phyloP scores from a whole-genome alignment of 1,284 basidiomycete species.

The Trichosporon faecale region DNA sequence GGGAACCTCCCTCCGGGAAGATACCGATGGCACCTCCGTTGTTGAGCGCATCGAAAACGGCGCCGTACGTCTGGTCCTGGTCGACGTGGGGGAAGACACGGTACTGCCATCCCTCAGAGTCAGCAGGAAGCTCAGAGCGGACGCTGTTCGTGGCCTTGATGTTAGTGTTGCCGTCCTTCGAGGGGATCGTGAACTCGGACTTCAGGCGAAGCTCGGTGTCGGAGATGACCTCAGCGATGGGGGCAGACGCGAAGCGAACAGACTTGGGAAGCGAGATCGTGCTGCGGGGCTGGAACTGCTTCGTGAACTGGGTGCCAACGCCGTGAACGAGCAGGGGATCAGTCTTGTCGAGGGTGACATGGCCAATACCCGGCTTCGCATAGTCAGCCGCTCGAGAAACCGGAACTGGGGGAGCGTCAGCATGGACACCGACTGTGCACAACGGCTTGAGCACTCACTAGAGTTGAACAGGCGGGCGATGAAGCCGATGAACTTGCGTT shows the following conservation, averaged over 20 bases:
- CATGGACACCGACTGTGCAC: background rate
- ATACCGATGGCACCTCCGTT: slow-evolving; percentile 89
- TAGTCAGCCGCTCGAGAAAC: slow-evolving; percentile 89
- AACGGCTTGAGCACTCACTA: slow-evolving; percentile 62
- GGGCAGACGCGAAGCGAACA: slow-evolving; percentile 71
- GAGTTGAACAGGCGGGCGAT: slow-evolving; percentile 83
- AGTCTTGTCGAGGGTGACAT: slow-evolving; percentile 67
- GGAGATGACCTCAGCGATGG: slow-evolving; percentile 83
- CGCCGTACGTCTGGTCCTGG: slow-evolving; percentile 90
- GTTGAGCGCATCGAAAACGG: slow-evolving; percentile 85
- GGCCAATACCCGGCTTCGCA: slow-evolving; percentile 74
- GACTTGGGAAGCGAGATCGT: slow-evolving; percentile 87
- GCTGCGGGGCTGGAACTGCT: slow-evolving; percentile 73
- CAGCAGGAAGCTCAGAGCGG: slow-evolving; percentile 57
- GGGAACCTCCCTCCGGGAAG: slow-evolving; percentile 96
- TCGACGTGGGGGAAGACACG: slow-evolving; percentile 81
- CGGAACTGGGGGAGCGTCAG: slow-evolving; percentile 62
- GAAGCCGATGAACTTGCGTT: slow-evolving; percentile 62
- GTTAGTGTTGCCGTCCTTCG: slow-evolving; percentile 55
- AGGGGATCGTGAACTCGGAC: slow-evolving; percentile 66
- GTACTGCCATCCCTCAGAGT: slow-evolving; percentile 62
- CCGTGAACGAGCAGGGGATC: slow-evolving; percentile 78
- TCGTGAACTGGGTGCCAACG: slow-evolving; percentile 69
- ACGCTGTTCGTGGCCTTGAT: slow-evolving; percentile 71
- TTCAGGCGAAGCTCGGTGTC: slow-evolving; percentile 81